Percentiles rank a stretch among this genome's conserved stretches.
phyloP scores from a whole-genome alignment of 495 filamentous ascomycete species.

The Podospora didyma region DNA sequence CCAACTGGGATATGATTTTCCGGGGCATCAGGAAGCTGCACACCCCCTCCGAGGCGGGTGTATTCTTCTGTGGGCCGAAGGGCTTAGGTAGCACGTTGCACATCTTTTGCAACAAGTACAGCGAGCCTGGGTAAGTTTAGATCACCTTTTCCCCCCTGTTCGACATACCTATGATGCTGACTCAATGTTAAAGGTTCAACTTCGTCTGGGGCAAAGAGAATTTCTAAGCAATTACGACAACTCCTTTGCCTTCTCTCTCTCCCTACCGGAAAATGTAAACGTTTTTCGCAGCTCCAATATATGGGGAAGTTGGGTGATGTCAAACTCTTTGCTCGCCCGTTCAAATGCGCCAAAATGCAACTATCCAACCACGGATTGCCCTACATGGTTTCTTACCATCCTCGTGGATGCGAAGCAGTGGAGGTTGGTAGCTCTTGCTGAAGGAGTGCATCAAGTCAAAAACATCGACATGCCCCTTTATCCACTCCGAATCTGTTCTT shows the following conservation, averaged over 20 bases:
- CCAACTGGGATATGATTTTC: conserved; percentile 80
- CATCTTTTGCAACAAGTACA: conserved; percentile 75
- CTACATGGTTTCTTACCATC: too few relatives aligned
- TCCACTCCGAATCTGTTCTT: too few relatives aligned
- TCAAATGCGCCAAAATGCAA: too few relatives aligned
- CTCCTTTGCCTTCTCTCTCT: background rate
- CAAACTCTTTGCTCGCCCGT: too few relatives aligned
- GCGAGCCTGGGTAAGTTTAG: conserved; percentile 59
- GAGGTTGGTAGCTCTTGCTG: too few relatives aligned
- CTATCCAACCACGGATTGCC: too few relatives aligned
- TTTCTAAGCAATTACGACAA: conserved; percentile 45
- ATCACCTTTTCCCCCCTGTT: background rate
- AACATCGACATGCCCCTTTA: too few relatives aligned
- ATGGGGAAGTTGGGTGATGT: too few relatives aligned
- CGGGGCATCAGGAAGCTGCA: conserved; percentile 71
- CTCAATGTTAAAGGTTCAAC: conserved; percentile 37
- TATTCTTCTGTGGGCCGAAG: conserved; percentile 79
- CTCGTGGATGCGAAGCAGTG: too few relatives aligned
- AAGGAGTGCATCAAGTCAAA: too few relatives aligned
- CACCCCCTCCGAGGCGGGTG: conserved; percentile 64
- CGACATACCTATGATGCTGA: background rate
- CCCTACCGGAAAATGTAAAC: too few relatives aligned
- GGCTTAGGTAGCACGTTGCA: conserved; percentile 63
- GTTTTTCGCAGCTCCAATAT: too few relatives aligned
- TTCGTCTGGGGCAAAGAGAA: conserved; percentile 77